Percentiles rank a stretch among this genome's conserved stretches.
phyloP scores from a whole-genome alignment of 345 rosid species.

The Arabidopsis suecica region DNA sequence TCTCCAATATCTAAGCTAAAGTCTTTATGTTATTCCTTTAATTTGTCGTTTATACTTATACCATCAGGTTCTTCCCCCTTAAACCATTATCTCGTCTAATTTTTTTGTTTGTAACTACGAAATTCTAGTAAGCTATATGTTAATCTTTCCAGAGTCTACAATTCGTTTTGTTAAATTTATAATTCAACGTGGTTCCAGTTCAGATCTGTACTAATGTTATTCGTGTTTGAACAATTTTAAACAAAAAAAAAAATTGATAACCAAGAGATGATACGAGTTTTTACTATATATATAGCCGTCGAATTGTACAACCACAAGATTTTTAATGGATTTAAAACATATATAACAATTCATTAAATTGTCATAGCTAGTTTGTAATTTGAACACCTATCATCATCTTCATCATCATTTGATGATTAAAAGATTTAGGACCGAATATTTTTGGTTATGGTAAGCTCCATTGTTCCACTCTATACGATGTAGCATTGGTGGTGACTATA shows the following conservation, averaged over 20 bases:
- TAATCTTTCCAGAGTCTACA: conserved; percentile 24
- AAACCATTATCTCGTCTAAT: conserved; percentile 10
- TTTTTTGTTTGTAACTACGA: conserved; percentile 22
- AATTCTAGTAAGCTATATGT: conserved; percentile 10
- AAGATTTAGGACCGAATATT: conserved; percentile 1
- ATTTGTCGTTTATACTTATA: conserved; percentile 34
- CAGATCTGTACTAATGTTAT: conserved; percentile 21
- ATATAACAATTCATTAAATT: not conserved
- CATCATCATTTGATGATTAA: not conserved
- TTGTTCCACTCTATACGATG: not conserved
- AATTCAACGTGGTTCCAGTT: conserved; percentile 29
- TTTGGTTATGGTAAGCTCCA: not conserved
- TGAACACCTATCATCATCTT: not conserved
- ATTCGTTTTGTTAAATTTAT: not conserved
- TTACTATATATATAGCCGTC: too few relatives aligned
- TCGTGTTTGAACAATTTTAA: not conserved
- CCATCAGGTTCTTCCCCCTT: conserved; percentile 42
- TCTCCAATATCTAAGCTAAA: conserved; percentile 17
- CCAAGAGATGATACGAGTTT: too few relatives aligned
- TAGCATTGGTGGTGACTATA: too few relatives aligned
- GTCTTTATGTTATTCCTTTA: conserved; percentile 27
- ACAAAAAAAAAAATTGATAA: too few relatives aligned
- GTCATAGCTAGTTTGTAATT: conserved; percentile 1
- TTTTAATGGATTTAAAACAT: too few relatives aligned
- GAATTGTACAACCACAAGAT: too few relatives aligned